Evolutionary conservation across 768 basidiomycete species (phyloP).

Genomic region (Lepiota brunneoincarnata): DNA sequence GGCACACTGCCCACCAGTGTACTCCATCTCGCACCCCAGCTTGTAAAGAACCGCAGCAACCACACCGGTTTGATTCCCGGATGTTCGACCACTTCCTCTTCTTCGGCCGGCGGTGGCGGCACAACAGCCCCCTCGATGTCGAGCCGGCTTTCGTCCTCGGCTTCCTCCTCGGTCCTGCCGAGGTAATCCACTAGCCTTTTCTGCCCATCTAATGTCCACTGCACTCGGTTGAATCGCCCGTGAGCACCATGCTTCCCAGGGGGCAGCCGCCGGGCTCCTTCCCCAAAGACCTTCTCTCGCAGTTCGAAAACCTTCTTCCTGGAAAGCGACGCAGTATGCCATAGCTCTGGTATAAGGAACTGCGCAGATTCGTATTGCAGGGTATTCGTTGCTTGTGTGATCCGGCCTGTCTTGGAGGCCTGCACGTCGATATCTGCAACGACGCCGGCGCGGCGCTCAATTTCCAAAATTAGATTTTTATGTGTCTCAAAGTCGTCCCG

Average conservation of each 20-base stretch:
- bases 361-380: conserved; percentile 73
- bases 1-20: conserved; percentile 19
- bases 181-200: conserved; percentile 61
- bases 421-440: conserved; percentile 51
- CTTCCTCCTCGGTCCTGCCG: conserved; percentile 76
- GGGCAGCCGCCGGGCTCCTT: conserved; percentile 47
- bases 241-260: conserved; percentile 53
- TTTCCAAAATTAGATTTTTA: conserved; percentile 40
- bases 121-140: conserved; percentile 12
- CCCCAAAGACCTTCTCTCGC: conserved; percentile 68
- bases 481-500: conserved; percentile 59
- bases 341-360: conserved; percentile 61
- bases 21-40: conserved; percentile 70
- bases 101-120: conserved; percentile 19
- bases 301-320: conserved; percentile 62
- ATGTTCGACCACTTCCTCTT: conserved; percentile 57
- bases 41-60: conserved; percentile 73
- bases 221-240: conserved; percentile 59
- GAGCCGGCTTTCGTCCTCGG: conserved; percentile 59
- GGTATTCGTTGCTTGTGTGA: conserved; percentile 60
- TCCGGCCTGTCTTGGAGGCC: conserved; percentile 46
- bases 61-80: conserved; percentile 70
- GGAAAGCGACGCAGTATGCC: conserved; percentile 60
- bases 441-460: conserved; percentile 45
- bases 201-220: conserved; percentile 67